Percentiles rank a stretch among this genome's conserved stretches.
These are phyloP conservation scores for Hypoxylon fragiforme DNA, from an alignment of 495 filamentous ascomycete genomes.

Conservation along the genomic window DNA sequence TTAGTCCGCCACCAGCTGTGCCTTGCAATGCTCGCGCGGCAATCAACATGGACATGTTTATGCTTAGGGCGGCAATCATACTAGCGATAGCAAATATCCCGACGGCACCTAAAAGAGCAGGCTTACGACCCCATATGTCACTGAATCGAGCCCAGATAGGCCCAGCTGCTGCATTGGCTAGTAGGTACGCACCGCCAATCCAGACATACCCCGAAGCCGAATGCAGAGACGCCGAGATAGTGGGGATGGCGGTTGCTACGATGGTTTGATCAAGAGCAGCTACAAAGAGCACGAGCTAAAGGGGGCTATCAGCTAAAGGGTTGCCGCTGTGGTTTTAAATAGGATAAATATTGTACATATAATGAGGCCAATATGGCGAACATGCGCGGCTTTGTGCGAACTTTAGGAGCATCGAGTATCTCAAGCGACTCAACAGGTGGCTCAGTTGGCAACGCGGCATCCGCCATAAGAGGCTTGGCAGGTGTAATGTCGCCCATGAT, in stretches of 20 bases:
- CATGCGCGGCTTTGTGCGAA: constrained; percentile 34
- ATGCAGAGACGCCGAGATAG: constrained; percentile 59
- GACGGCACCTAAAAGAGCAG: constrained; percentile 66
- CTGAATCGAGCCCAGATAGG: constrained; percentile 52
- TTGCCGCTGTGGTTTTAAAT: neutral
- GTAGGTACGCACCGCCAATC: constrained; percentile 67
- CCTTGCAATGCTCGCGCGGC: constrained; percentile 74
- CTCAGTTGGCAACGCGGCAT: constrained; percentile 2
- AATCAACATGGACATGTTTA: constrained; percentile 70
- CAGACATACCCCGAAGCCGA: constrained; percentile 65
- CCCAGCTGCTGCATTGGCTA: constrained; percentile 45
- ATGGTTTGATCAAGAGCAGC: constrained; percentile 66
- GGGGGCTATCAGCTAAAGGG: constrained; percentile 5
- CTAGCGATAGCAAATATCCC: constrained; percentile 65
- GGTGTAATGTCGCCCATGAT: constrained; percentile 8
- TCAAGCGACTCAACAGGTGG: constrained; percentile 11
- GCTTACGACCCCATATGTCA: constrained; percentile 81
- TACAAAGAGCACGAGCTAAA: constrained; percentile 52
- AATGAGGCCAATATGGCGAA: constrained; percentile 34
- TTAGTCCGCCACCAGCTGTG: constrained; percentile 73
- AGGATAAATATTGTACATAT: constrained; percentile 27
- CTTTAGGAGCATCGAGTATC: constrained; percentile 18
- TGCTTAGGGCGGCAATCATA: constrained; percentile 66
- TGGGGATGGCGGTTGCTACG: constrained; percentile 63
- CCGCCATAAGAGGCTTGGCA: neutral